Conservation (phyloP, 2,329 filamentous ascomycete species). For the Gaeumannomyces sp. region DNA sequence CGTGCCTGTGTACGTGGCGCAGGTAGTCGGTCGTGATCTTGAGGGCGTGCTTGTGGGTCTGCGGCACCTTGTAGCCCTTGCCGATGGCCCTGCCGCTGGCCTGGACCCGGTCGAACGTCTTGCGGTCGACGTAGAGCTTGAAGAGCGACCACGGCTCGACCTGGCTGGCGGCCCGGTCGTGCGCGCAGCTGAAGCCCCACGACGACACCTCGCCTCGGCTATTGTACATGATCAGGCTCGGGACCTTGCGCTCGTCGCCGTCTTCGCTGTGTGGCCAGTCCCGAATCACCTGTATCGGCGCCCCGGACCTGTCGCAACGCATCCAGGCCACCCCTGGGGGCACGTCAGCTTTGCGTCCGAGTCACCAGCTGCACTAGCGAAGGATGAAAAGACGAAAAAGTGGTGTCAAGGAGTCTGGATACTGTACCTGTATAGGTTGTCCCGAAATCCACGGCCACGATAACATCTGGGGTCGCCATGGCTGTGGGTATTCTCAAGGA, state of each 20-base stretch:
- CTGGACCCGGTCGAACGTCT: conserved; percentile 28
- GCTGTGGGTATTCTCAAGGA: too few species aligned
- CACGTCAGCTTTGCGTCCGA: not conserved
- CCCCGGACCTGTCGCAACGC: conserved; percentile 22
- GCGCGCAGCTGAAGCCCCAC: conserved; percentile 48
- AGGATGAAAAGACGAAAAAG: too few species aligned
- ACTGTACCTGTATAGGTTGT: too few species aligned
- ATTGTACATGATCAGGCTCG: conserved; percentile 44
- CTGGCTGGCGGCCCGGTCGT: conserved; percentile 34
- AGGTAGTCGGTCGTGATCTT: conserved; percentile 44
- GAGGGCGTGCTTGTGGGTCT: conserved; percentile 35
- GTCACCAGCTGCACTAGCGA: too few species aligned
- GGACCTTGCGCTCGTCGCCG: conserved; percentile 51
- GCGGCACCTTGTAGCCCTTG: conserved; percentile 32
- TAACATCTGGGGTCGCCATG: too few species aligned
- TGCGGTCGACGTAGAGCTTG: conserved; percentile 47
- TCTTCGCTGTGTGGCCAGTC: conserved; percentile 49
- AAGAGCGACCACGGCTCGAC: conserved; percentile 40
- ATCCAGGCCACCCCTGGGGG: conserved; percentile 23
- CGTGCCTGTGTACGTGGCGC: conserved; percentile 39
- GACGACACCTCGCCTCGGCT: conserved; percentile 29
- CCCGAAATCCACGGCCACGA: too few species aligned
- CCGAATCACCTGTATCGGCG: conserved; percentile 40
- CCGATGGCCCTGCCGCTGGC: conserved; percentile 23
- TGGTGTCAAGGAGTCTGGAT: too few species aligned